Conservation (phyloP, 202 grass and related monocot genomes). For the Alloteropsis angusta region DNA sequence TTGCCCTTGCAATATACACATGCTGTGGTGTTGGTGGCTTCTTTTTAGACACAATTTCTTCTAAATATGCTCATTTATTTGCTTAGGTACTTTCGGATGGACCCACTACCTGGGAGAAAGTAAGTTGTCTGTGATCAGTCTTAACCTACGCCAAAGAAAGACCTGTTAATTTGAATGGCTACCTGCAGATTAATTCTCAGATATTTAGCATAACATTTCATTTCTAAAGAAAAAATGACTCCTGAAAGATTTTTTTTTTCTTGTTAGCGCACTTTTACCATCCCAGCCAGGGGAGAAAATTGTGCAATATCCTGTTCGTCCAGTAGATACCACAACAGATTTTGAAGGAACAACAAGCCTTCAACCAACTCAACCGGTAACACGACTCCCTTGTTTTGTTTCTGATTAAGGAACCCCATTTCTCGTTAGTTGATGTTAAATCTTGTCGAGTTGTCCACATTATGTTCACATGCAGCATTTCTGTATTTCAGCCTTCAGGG, state of each 20-base stretch:
- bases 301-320: conserved; percentile 77
- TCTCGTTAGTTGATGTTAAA: neutral
- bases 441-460: neutral
- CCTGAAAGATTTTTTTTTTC: conserved; percentile 15
- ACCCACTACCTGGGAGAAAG: conserved; percentile 89
- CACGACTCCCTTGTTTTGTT: conserved; percentile 9
- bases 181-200: neutral
- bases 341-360: conserved; percentile 95
- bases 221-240: neutral
- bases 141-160: neutral
- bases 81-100: conserved; percentile 88
- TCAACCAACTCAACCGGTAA: conserved; percentile 90
- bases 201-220: conserved; percentile 26
- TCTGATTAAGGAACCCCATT: neutral
- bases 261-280: conserved; percentile 70
- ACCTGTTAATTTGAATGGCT: neutral
- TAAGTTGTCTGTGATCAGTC: conserved; percentile 49
- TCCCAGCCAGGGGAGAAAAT: conserved; percentile 79
- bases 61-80: conserved; percentile 16
- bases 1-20: neutral
- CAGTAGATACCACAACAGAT: conserved; percentile 85
- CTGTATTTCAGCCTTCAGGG: conserved; percentile 57
- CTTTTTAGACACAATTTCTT: neutral
- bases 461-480: neutral
- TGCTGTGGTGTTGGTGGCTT: neutral